Percentiles rank a stretch among this genome's conserved stretches.
Conservation (phyloP, 768 basidiomycete species). For the Sutorius australiensis region DNA sequence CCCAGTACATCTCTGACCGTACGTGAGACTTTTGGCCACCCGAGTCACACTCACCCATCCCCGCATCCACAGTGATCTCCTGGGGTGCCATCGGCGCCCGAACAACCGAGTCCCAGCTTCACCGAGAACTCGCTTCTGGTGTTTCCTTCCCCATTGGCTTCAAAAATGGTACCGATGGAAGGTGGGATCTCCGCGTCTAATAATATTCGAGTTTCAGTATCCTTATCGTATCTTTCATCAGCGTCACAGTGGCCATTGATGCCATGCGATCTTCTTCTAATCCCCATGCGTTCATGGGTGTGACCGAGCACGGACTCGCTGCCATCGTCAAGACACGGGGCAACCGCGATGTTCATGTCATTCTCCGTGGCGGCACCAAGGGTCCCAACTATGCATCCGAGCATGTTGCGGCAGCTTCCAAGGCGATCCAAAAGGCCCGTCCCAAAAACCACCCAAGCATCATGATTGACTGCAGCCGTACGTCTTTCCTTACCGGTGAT, state of each 20-base stretch:
- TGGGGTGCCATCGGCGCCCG: conserved; percentile 98
- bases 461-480: conserved; percentile 87
- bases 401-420: conserved; percentile 61
- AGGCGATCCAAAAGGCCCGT: conserved; percentile 61
- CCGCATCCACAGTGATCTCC: conserved; percentile 52
- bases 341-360: conserved; percentile 88
- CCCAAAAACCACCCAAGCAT: conserved; percentile 55
- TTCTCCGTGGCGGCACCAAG: conserved; percentile 86
- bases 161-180: conserved; percentile 99
- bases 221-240: conserved; percentile 19
- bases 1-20: conserved; percentile 82
- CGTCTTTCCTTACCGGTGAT: conserved; percentile 25
- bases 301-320: conserved; percentile 84
- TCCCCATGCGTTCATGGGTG: conserved; percentile 96
- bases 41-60: not conserved
- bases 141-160: conserved; percentile 98
- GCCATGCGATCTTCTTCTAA: conserved; percentile 91
- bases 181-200: conserved; percentile 33
- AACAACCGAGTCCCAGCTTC: conserved; percentile 96
- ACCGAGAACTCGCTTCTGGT: conserved; percentile 93
- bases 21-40: conserved; percentile 20
- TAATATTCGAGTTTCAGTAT: not conserved
- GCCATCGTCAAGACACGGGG: conserved; percentile 90
- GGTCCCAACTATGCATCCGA: conserved; percentile 87
- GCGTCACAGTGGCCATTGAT: conserved; percentile 88